Evolutionary conservation across 148 eudicot species (phyloP).

Genomic region (Beta vulgaris): DNA sequence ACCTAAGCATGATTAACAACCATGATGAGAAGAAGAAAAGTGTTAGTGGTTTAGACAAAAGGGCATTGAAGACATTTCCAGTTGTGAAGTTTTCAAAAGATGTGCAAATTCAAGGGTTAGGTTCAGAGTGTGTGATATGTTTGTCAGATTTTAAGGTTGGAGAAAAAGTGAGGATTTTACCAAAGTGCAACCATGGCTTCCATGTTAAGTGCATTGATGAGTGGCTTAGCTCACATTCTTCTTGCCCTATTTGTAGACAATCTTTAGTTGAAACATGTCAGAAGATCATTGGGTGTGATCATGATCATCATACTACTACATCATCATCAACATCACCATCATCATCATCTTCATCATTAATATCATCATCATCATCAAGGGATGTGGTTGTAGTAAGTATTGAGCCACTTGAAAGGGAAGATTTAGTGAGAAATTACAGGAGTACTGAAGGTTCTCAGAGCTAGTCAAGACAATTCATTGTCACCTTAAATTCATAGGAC

Average conservation of each 20-base stretch:
- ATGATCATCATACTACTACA: conserved; percentile 18
- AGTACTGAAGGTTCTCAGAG: conserved; percentile 3
- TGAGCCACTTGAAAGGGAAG: conserved; percentile 54
- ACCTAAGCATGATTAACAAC: conserved; percentile 20
- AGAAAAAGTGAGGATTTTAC: conserved; percentile 54
- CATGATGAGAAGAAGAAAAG: background rate
- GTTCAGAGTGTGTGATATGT: conserved; percentile 74
- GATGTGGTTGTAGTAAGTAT: conserved; percentile 33
- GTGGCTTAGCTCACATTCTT: conserved; percentile 77
- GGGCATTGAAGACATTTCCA: conserved; percentile 66
- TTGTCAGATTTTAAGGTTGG: conserved; percentile 59
- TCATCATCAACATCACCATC: conserved; percentile 18
- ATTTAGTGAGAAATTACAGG: conserved; percentile 41
- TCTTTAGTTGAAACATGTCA: conserved; percentile 63
- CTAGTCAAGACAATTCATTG: background rate
- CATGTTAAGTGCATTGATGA: conserved; percentile 75
- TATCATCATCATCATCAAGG: conserved; percentile 8
- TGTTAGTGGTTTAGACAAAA: conserved; percentile 33
- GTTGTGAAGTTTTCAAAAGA: conserved; percentile 46
- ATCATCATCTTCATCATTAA: background rate
- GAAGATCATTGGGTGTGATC: conserved; percentile 43
- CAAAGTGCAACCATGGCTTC: conserved; percentile 84
- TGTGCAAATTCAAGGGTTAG: conserved; percentile 48
- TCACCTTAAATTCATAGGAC: background rate
- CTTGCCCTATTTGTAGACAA: conserved; percentile 88